Percentiles rank a stretch among this genome's conserved stretches.
These are phyloP conservation scores for Aureobasidium melanogenum DNA, from an alignment of 2,329 filamentous ascomycete species.

Conservation along the genomic window DNA sequence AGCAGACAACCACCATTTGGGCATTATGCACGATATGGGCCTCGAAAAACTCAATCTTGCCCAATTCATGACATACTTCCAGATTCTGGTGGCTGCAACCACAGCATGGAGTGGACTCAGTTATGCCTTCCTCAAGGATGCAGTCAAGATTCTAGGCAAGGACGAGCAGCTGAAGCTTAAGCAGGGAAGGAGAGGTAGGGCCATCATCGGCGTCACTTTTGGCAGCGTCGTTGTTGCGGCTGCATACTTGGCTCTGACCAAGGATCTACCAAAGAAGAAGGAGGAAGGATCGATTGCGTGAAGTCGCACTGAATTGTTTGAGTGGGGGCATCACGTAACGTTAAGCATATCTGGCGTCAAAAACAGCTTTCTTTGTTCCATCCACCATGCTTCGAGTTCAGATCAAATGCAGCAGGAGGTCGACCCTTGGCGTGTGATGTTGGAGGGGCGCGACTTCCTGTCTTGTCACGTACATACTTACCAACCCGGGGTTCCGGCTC, in stretches of 20 bases:
- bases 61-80: slow-evolving; percentile 34
- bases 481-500: not conserved
- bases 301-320: not conserved
- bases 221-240: slow-evolving; percentile 35
- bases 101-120: slow-evolving; percentile 91
- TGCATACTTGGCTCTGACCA: slow-evolving; percentile 19
- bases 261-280: slow-evolving; percentile 6
- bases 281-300: not conserved
- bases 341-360: not conserved
- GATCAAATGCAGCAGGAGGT: not conserved
- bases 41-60: slow-evolving; percentile 24
- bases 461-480: not conserved
- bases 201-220: slow-evolving; percentile 39
- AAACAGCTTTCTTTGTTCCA: not conserved
- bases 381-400: not conserved
- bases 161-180: slow-evolving; percentile 39
- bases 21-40: slow-evolving; percentile 17
- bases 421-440: not conserved
- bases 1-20: slow-evolving; percentile 18
- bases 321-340: not conserved
- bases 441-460: not conserved
- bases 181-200: slow-evolving; percentile 38
- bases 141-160: slow-evolving; percentile 69
- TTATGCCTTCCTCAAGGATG: slow-evolving; percentile 84
- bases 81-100: slow-evolving; percentile 76